These are phyloP conservation scores for Tribonema minus DNA, from an alignment of 108 stramenopile species.

Conservation along the genomic window DNA sequence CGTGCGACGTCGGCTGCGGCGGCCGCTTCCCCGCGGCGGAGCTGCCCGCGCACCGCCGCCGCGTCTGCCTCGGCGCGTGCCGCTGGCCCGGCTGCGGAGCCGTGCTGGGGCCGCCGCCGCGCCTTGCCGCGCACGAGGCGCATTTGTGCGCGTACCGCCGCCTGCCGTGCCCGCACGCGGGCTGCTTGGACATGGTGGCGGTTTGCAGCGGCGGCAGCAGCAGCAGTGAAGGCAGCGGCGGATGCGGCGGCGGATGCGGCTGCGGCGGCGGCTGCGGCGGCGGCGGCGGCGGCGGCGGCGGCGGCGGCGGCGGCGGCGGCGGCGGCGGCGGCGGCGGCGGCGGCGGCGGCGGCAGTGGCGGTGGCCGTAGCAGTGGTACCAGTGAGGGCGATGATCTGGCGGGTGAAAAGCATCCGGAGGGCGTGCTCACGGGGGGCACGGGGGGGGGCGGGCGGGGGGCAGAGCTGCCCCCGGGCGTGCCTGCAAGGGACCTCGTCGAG, in stretches of 20 bases:
- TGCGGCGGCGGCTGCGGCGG: background rate
- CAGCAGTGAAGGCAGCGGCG: background rate
- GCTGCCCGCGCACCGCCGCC: constrained; percentile 5
- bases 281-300: background rate
- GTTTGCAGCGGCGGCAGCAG: background rate
- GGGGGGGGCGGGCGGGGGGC: background rate
- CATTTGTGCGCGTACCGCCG: constrained; percentile 12
- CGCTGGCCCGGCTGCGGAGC: constrained; percentile 37
- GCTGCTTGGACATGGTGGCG: background rate
- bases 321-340: too few species aligned
- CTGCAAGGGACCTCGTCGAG: background rate
- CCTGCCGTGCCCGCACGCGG: constrained; percentile 17
- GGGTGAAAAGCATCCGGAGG: too few species aligned
- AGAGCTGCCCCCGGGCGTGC: background rate
- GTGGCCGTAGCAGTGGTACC: too few species aligned
- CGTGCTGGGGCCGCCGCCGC: constrained; percentile 3
- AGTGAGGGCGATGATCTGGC: too few species aligned
- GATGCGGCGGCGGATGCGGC: background rate
- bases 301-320: background rate
- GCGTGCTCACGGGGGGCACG: too few species aligned
- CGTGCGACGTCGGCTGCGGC: constrained; percentile 30
- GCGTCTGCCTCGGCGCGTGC: constrained; percentile 10
- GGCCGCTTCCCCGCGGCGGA: constrained; percentile 2
- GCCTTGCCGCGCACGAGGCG: constrained; percentile 15
- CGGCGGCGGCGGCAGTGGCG: too few species aligned